A percentile compares a stretch with the other conserved stretches of the same genome.
phyloP scores from a whole-genome alignment of 148 eudicot species.

The Dysphania ambrosioides region DNA sequence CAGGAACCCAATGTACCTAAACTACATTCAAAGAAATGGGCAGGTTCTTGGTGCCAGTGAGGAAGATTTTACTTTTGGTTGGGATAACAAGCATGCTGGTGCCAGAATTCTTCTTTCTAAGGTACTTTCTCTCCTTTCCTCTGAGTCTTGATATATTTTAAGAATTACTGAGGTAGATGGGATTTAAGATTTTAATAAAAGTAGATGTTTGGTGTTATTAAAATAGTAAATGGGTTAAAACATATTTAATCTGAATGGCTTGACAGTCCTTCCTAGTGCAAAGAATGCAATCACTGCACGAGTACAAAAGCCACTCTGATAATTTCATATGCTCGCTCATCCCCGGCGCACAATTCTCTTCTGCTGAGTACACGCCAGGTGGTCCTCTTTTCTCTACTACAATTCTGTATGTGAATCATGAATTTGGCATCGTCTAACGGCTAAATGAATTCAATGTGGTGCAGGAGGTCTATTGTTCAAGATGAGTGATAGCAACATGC shows the following conservation, averaged over 20 bases:
- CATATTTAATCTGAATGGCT: not conserved
- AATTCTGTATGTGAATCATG: not conserved
- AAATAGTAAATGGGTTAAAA: too few species aligned
- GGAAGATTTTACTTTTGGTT: conserved; percentile 69
- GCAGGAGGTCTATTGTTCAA: conserved; percentile 71
- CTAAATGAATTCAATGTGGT: not conserved
- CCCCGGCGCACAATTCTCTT: conserved; percentile 62
- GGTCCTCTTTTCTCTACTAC: not conserved
- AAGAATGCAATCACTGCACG: conserved; percentile 52
- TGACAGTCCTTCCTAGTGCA: conserved; percentile 64
- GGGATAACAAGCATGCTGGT: conserved; percentile 91
- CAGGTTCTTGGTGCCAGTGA: conserved; percentile 72
- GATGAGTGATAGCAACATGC: conserved; percentile 70
- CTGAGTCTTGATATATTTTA: too few species aligned
- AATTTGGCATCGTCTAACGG: conserved; percentile 16
- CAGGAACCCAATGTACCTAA: conserved; percentile 57
- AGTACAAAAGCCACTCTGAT: conserved; percentile 71
- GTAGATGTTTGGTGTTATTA: not conserved
- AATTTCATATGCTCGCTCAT: conserved; percentile 70
- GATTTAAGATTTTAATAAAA: too few species aligned
- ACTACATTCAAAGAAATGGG: conserved; percentile 67
- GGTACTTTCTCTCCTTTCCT: conserved; percentile 29
- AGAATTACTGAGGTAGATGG: too few species aligned
- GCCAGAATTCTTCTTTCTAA: conserved; percentile 77
- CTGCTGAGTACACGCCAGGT: conserved; percentile 80